A percentile compares a stretch with the other conserved stretches of the same genome.
phyloP scores from a whole-genome alignment of 176 grass and related monocot genomes.

The Canna indica region DNA sequence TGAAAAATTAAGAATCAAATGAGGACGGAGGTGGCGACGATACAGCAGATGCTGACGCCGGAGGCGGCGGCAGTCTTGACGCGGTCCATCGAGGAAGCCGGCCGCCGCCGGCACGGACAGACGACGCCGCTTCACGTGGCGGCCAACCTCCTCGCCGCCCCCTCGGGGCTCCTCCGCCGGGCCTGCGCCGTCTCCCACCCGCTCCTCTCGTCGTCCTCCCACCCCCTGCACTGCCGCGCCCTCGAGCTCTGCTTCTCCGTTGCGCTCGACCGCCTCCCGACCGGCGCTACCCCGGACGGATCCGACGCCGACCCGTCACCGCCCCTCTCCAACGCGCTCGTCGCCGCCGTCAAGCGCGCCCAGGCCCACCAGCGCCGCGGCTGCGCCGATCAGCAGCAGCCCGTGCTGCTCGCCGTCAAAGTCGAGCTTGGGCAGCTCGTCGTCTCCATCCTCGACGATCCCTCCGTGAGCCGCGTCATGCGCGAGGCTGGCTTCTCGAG shows the following conservation, averaged over 20 bases:
- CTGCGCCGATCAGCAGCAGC: slow-evolving; percentile 16
- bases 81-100: slow-evolving; percentile 17
- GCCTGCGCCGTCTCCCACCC: slow-evolving; percentile 26
- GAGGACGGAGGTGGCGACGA: slow-evolving; percentile 21
- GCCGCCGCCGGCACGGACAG: slow-evolving; percentile 13
- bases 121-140: slow-evolving; percentile 29
- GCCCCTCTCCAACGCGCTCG: slow-evolving; percentile 21
- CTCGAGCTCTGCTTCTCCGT: slow-evolving; percentile 32
- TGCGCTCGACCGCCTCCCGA: slow-evolving; percentile 26
- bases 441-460: slow-evolving; percentile 26
- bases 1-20: too few species aligned
- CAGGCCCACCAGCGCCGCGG: slow-evolving; percentile 25
- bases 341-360: slow-evolving; percentile 26
- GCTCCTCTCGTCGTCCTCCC: slow-evolving; percentile 14
- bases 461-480: slow-evolving; percentile 30
- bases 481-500: slow-evolving; percentile 25
- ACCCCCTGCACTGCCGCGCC: slow-evolving; percentile 28
- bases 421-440: slow-evolving; percentile 23
- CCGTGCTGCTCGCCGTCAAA: slow-evolving; percentile 15
- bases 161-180: slow-evolving; percentile 18
- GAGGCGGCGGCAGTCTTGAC: slow-evolving; percentile 21
- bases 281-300: neutral
- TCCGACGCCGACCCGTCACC: neutral
- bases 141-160: slow-evolving; percentile 17
- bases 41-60: slow-evolving; percentile 26